These are phyloP conservation scores for Mollisia scopiformis DNA, from an alignment of 2,329 filamentous ascomycete genomes.

Conservation along the genomic window DNA sequence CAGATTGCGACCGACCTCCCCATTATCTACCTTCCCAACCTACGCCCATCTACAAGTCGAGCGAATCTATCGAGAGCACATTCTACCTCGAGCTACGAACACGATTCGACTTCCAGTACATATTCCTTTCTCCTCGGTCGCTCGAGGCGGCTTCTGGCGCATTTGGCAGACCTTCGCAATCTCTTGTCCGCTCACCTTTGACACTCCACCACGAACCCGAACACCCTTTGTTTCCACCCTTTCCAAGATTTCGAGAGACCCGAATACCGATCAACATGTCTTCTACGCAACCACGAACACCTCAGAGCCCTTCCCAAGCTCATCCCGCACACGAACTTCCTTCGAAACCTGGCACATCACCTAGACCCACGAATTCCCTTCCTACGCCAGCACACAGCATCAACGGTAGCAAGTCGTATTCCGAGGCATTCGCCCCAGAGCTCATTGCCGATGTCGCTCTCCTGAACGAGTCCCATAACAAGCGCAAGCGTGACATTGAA, in stretches of 20 bases:
- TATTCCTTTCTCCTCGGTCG: constrained; percentile 1
- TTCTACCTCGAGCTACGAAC: constrained; percentile 11
- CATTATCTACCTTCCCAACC: constrained; percentile 15
- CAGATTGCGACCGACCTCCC: constrained; percentile 24
- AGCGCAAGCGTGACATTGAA: constrained; percentile 63
- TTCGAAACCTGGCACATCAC: constrained; percentile 53
- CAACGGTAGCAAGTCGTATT: constrained; percentile 49
- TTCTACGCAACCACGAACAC: constrained; percentile 65
- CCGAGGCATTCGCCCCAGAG: too few relatives aligned
- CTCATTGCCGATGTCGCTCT: constrained; percentile 21
- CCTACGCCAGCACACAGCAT: constrained; percentile 67
- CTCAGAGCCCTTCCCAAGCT: constrained; percentile 67
- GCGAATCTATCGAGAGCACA: constrained; percentile 12
- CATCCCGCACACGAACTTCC: constrained; percentile 49
- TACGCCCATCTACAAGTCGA: constrained; percentile 10
- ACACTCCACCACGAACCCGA: not conserved
- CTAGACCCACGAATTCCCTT: constrained; percentile 46
- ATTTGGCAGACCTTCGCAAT: constrained; percentile 15
- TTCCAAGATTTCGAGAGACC: constrained; percentile 7
- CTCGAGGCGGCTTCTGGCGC: constrained; percentile 18
- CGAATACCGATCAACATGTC: constrained; percentile 49
- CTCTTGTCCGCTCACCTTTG: constrained; percentile 20
- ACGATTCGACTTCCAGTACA: constrained; percentile 1
- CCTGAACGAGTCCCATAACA: constrained; percentile 58
- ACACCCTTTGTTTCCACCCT: constrained; percentile 14